phyloP scores from a whole-genome alignment of 345 rosid species.

The Eucalyptus albens region DNA sequence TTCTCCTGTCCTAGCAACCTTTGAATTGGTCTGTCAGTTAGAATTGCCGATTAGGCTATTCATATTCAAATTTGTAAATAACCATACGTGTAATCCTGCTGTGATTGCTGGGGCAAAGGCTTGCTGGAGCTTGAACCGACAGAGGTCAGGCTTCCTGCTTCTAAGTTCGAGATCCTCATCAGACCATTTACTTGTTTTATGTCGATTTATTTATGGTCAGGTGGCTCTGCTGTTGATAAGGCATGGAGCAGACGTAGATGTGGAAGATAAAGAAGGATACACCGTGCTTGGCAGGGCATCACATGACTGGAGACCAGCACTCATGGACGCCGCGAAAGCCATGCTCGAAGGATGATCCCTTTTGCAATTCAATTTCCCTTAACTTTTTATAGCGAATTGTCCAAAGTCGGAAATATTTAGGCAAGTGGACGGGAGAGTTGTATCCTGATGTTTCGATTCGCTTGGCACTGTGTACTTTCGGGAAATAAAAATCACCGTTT shows the following conservation, averaged over 20 bases:
- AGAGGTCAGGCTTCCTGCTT: not conserved
- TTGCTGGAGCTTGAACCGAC: not conserved
- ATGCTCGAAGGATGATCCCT: conserved; percentile 62
- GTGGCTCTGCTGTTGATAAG: conserved; percentile 71
- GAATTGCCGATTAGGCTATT: not conserved
- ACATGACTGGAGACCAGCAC: conserved; percentile 33
- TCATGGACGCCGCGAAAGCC: conserved; percentile 65
- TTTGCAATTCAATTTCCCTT: not conserved
- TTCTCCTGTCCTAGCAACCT: not conserved
- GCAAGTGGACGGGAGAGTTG: not conserved
- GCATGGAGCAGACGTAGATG: conserved; percentile 87
- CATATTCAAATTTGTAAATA: not conserved
- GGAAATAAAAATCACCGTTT: not conserved
- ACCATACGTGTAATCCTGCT: not conserved
- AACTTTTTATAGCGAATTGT: not conserved
- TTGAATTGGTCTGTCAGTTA: not conserved
- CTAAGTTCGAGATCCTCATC: not conserved
- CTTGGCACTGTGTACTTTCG: not conserved
- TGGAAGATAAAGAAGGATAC: conserved; percentile 91
- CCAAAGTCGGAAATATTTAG: not conserved
- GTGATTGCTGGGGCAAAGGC: not conserved
- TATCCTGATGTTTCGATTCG: not conserved
- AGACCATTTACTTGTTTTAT: not conserved
- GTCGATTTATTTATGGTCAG: conserved; percentile 12
- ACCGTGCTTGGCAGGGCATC: conserved; percentile 92